phyloP scores from a whole-genome alignment of 2,329 filamentous ascomycete genomes.

The Apiospora sp. region DNA sequence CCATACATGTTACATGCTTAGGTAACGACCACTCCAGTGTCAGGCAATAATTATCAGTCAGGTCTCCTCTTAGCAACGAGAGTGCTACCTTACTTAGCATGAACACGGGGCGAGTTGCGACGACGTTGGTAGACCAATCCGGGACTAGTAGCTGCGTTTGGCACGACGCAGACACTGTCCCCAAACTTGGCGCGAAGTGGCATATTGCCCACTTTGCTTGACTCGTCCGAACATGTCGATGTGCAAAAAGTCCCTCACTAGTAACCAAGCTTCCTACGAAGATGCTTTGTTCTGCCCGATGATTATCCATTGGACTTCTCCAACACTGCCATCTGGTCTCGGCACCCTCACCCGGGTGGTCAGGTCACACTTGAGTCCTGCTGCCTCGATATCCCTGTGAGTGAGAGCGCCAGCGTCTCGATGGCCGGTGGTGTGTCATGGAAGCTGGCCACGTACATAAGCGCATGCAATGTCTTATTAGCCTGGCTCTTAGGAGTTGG shows the following conservation, averaged over 20 bases:
- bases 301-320: neutral
- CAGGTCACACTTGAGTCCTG: neutral
- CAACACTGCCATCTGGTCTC: neutral
- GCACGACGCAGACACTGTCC: neutral
- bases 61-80: neutral
- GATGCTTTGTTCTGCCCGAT: neutral
- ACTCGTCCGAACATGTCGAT: neutral
- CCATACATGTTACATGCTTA: neutral
- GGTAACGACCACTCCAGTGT: neutral
- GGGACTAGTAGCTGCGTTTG: neutral
- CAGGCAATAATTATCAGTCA: too few species aligned
- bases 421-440: neutral
- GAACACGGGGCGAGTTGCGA: neutral
- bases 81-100: slow-evolving; percentile 1
- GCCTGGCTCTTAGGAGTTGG: neutral
- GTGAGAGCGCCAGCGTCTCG: neutral
- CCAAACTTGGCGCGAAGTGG: neutral
- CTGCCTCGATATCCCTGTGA: neutral
- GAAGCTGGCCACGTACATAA: neutral
- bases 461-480: neutral
- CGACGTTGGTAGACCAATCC: neutral
- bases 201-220: neutral
- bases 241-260: neutral
- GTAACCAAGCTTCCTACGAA: neutral
- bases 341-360: neutral